Evolutionary conservation across 345 rosid species (phyloP), one percentile per base, ranked within the genome.

Genomic region (Arabidopsis thaliana): DNA sequence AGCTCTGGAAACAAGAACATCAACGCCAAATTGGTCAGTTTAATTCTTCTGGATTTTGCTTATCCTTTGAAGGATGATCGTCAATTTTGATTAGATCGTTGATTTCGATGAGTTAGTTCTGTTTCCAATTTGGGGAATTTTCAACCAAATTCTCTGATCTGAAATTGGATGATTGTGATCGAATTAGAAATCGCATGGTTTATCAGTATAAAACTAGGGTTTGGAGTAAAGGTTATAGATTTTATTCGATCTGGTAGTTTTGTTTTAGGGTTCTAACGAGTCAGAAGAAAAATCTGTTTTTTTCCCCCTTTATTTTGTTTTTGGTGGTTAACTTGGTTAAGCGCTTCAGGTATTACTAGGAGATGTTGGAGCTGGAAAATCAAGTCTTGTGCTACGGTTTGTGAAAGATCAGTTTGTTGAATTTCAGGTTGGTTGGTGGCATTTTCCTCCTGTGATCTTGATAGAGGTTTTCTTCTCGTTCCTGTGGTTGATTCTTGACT

Each of bases 321-420:
- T 58, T 3, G 48, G 73, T 72, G 41, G 11, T 16, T 50, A 60
- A 59, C n/a, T 10, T 34, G 25, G 64, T 53, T 72, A 20, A 59
- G 37, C 60, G 0, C 7, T 72, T 75, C 81, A 86, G 90, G 90
- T 86, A 0, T 78, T 86, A 69, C 87, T 86, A 28, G 90, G 90
- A 24, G 90, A 86, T 81, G 86, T 86, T 85, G 90, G 90, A 0
- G 83, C 88, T 55, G 90, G 87, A 3, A 86, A 86, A 70, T 84
- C 89, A 33, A 86, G 89, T 72, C 87, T 86, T 11, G 84, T 86
- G 67, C 52, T 84, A 61, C 86, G 90, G 2, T 86, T 86, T 16
- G 87, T 86, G 13, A 86, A 84, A 83, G 87, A 84, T 66, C 87
- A 83, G 74, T 86, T 86, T 68, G 82, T 80, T 58, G 90, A 86